A percentile compares a stretch with the other conserved stretches of the same genome.
Evolutionary conservation across 139 green algal genomes (phyloP).

Genomic region (Nannochloris sp.): DNA sequence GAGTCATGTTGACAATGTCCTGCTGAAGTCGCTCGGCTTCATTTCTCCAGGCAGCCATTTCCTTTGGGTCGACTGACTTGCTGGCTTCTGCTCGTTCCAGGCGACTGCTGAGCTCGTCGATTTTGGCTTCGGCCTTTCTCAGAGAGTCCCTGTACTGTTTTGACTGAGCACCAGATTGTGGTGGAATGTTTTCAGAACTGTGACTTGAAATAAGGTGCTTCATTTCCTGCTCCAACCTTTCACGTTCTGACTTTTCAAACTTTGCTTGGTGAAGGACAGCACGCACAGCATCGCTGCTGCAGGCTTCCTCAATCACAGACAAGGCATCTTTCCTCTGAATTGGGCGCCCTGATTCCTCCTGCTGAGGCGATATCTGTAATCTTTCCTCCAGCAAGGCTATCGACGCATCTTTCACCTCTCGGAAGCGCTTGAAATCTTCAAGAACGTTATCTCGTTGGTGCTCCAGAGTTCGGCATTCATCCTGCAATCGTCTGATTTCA

Average conservation of each 20-base stretch:
- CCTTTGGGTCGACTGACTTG: background rate
- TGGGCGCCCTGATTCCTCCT: too few relatives aligned
- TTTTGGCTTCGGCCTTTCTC: background rate
- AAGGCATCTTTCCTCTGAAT: background rate
- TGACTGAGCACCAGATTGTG: background rate
- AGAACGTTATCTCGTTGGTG: background rate
- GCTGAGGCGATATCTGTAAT: background rate
- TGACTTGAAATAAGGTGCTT: background rate
- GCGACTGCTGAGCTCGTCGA: background rate
- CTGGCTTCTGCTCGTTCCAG: background rate
- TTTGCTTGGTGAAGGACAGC: conserved; percentile 5
- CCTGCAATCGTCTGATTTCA: background rate
- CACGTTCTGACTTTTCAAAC: conserved; percentile 2
- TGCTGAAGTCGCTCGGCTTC: background rate
- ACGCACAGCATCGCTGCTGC: conserved; percentile 2
- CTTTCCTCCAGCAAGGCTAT: conserved; percentile 3
- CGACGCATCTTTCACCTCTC: background rate
- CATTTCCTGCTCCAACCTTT: background rate
- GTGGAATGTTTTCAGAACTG: background rate
- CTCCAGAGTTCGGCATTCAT: background rate
- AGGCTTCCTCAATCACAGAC: background rate
- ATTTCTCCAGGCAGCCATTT: background rate
- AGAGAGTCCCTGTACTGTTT: background rate
- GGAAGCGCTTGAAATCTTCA: background rate
- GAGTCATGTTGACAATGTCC: background rate